Percentiles rank a stretch among this genome's conserved stretches.
phyloP scores from a whole-genome alignment of 2,329 filamentous ascomycete genomes.

The Colletotrichum cereale region DNA sequence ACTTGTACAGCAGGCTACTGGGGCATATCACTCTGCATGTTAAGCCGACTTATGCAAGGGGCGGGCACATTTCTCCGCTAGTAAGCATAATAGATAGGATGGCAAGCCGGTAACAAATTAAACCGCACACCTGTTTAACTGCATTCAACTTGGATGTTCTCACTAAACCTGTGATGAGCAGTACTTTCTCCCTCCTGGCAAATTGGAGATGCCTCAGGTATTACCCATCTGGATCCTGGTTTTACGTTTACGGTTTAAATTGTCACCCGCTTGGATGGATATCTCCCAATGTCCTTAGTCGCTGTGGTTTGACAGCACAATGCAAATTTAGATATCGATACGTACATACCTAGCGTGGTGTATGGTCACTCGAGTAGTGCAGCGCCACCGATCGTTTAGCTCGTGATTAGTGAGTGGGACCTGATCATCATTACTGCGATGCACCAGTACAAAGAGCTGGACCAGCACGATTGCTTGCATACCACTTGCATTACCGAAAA shows the following conservation, averaged over 20 bases:
- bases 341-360: background rate
- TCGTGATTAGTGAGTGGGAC: background rate
- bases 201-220: too few species aligned
- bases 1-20: conserved; percentile 8
- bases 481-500: conserved; percentile 24
- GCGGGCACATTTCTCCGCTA: conserved; percentile 4
- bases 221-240: too few species aligned
- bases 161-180: too few species aligned
- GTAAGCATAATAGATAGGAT: background rate
- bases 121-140: too few species aligned
- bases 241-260: too few species aligned
- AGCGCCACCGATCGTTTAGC: background rate
- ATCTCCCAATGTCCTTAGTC: background rate
- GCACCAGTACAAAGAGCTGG: background rate
- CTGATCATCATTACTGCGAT: background rate
- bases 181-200: too few species aligned
- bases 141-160: too few species aligned
- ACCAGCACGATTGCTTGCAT: conserved; percentile 22
- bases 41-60: conserved; percentile 35
- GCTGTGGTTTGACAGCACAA: background rate
- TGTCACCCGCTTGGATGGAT: too few species aligned
- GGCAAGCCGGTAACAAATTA: too few species aligned
- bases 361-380: background rate
- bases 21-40: conserved; percentile 22
- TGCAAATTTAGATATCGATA: background rate